Evolutionary conservation across 495 filamentous ascomycete species (phyloP).

Genomic region (Alectoria sarmentosa): DNA sequence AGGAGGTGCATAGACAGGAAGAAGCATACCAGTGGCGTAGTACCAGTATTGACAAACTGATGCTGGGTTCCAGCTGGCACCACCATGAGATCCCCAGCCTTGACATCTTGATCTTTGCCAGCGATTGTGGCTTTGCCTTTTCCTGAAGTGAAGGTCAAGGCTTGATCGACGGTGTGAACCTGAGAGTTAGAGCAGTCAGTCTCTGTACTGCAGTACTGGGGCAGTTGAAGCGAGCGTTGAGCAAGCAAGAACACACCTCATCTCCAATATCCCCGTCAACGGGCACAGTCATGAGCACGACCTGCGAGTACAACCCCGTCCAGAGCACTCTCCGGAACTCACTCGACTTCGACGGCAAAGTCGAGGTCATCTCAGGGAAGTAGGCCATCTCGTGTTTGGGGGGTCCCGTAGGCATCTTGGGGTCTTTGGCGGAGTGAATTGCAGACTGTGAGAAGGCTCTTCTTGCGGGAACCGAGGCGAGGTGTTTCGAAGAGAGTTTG

Average conservation of each 20-base stretch:
- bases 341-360: slow-evolving; percentile 42
- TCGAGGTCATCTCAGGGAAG: slow-evolving; percentile 46
- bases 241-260: slow-evolving; percentile 37
- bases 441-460: slow-evolving; percentile 27
- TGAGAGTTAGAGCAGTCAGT: slow-evolving; percentile 10
- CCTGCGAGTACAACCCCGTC: slow-evolving; percentile 56
- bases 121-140: slow-evolving; percentile 49
- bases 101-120: slow-evolving; percentile 51
- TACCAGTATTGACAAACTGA: slow-evolving; percentile 54
- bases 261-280: slow-evolving; percentile 59
- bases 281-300: slow-evolving; percentile 58
- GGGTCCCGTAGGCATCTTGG: slow-evolving; percentile 32
- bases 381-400: slow-evolving; percentile 52
- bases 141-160: slow-evolving; percentile 57
- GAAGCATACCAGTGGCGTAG: slow-evolving; percentile 19
- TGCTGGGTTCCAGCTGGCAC: slow-evolving; percentile 61
- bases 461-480: background rate
- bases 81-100: slow-evolving; percentile 53
- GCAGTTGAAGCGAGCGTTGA: background rate
- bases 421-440: slow-evolving; percentile 25
- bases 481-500: background rate
- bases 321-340: slow-evolving; percentile 56
- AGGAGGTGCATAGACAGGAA: background rate
- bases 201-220: background rate
- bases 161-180: slow-evolving; percentile 53